A percentile compares a stretch with the other conserved stretches of the same genome.
phyloP scores from a whole-genome alignment of 2,329 filamentous ascomycete genomes.

The Alternaria gaisen region DNA sequence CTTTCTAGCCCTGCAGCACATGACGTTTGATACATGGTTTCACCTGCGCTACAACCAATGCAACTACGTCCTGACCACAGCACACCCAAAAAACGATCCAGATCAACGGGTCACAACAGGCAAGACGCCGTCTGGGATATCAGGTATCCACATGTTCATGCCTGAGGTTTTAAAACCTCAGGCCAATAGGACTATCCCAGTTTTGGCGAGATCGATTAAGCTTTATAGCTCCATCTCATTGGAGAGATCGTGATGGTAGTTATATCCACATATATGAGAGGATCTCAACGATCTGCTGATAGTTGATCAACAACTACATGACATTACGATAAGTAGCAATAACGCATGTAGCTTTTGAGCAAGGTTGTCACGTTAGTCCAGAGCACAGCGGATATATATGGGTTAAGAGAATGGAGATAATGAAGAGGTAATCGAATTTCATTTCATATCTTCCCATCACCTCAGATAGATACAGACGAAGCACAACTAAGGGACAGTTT shows the following conservation, averaged over 20 bases:
- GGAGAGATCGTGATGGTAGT: too few relatives aligned
- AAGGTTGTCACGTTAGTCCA: too few relatives aligned
- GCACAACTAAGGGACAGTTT: background rate
- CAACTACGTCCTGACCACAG: constrained; percentile 17
- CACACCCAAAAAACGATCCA: constrained; percentile 13
- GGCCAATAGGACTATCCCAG: constrained; percentile 7
- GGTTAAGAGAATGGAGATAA: too few relatives aligned
- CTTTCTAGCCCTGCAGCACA: constrained; percentile 7
- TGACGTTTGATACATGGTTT: constrained; percentile 20
- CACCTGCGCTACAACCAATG: constrained; percentile 4
- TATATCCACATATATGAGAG: too few relatives aligned
- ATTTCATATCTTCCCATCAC: too few relatives aligned
- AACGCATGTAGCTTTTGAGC: too few relatives aligned
- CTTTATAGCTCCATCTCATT: background rate
- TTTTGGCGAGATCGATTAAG: background rate
- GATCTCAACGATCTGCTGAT: too few relatives aligned
- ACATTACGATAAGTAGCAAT: too few relatives aligned
- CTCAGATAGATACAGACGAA: too few relatives aligned
- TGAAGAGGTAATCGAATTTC: too few relatives aligned
- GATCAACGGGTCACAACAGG: background rate
- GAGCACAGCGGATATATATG: too few relatives aligned
- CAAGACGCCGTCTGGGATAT: background rate
- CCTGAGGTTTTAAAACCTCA: constrained; percentile 34
- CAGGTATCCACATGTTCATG: constrained; percentile 18
- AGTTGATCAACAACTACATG: too few relatives aligned